Base-by-base conservation (phyloP, 495 filamentous ascomycete species). In the Durotheca rogersii region DNA sequence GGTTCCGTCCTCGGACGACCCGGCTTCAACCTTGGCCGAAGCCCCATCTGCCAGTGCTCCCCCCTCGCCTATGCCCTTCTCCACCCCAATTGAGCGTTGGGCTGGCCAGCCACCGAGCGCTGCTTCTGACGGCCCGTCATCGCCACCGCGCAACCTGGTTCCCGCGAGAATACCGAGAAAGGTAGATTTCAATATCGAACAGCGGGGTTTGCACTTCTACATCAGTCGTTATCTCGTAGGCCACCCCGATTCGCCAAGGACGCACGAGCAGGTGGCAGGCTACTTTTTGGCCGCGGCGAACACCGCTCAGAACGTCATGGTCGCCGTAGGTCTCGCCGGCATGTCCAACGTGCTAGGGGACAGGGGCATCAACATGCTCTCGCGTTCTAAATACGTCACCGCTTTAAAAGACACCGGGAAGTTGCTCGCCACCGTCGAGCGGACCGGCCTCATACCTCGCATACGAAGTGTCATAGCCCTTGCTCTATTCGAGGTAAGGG, bases 311-410 rank as follows among this genome's bases (percentile, higher is more conserved):
- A 69, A 63, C 31, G 72, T 74, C 25, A 75, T 77, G 72, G 69
- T 72, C 14, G 74, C 74, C 0, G 73, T 77, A n/a, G 74, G 74
- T 30, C 56, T 77, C 21, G 72, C 72, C 42, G 73, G 74, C 20
- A 52, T 76, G 37, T 74, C 74, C 6, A 72, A 68, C 53, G 51
- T 73, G 44, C 59, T 53, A 4, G 72, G 70, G n/a, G 65, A 75
- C 45, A 71, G 68, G 31, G 62, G 65, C 17, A 53, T 74, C 65
- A 67, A 62, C 36, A 59, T 58, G 5, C 17, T 65, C 38, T 62
- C 72, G 14, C 68, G 65, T 14, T 57, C 72, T 32, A 69, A 75
- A 42, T 77, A 77, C 38, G 72, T 71, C 6, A 30, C 61, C 6
- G 69, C 72, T 4, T 40, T 77, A 9, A 68, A 67, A 29, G 47